phyloP scores from a whole-genome alignment of 495 filamentous ascomycete genomes.

The Annulohypoxylon maeteangense region DNA sequence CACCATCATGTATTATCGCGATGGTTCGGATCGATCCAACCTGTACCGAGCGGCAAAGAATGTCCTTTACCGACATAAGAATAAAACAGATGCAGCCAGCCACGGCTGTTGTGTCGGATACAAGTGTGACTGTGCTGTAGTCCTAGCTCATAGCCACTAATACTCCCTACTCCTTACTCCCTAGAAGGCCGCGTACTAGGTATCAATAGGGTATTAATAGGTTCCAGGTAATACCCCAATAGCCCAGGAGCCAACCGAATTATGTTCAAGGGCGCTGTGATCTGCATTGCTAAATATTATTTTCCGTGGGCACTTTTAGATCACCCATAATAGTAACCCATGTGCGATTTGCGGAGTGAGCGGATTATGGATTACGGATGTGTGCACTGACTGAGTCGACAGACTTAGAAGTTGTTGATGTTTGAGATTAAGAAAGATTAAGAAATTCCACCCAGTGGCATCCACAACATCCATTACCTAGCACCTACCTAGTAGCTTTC shows the following conservation, averaged over 20 bases:
- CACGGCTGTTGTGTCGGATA: constrained; percentile 31
- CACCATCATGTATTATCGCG: constrained; percentile 11
- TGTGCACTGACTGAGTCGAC: constrained; percentile 7
- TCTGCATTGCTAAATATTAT: constrained; percentile 29
- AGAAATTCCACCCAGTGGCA: background rate
- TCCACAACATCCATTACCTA: background rate
- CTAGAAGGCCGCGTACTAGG: background rate
- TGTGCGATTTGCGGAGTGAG: constrained; percentile 25
- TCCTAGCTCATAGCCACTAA: background rate
- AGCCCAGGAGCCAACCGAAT: constrained; percentile 14
- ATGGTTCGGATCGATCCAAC: constrained; percentile 14
- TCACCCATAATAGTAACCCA: constrained; percentile 4
- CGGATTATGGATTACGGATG: constrained; percentile 24
- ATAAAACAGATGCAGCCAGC: constrained; percentile 33
- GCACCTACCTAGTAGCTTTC: constrained; percentile 8
- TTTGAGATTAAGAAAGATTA: constrained; percentile 38
- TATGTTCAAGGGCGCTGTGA: constrained; percentile 26
- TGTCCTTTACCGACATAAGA: constrained; percentile 15
- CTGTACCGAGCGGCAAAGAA: constrained; percentile 30
- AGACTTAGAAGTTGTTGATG: constrained; percentile 11
- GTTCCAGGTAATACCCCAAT: background rate
- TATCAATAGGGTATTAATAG: too few species aligned
- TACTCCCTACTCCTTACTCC: background rate
- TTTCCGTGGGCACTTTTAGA: constrained; percentile 12
- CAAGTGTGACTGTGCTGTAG: background rate